Percentiles rank a stretch among this genome's conserved stretches.
phyloP scores from a whole-genome alignment of 2,329 filamentous ascomycete genomes.

The Claviceps arundinis region DNA sequence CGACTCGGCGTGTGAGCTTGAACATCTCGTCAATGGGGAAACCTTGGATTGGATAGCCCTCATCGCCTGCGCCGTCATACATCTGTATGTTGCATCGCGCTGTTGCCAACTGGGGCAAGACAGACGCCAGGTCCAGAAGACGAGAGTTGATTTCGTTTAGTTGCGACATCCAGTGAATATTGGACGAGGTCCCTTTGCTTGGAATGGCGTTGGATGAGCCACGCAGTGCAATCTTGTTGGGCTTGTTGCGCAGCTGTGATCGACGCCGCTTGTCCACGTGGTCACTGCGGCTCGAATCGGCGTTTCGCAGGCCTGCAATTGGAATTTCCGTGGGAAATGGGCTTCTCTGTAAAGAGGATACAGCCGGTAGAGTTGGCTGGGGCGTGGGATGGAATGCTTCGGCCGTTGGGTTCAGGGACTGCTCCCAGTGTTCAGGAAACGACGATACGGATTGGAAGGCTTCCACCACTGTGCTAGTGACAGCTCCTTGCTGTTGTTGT shows the following conservation, averaged over 20 bases:
- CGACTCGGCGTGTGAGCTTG: constrained; percentile 23
- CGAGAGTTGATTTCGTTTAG: constrained; percentile 25
- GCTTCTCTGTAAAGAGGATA: neutral
- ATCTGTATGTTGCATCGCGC: constrained; percentile 9
- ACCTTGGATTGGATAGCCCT: constrained; percentile 11
- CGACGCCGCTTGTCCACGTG: constrained; percentile 12
- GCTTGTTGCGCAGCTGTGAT: constrained; percentile 14
- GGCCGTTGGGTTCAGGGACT: constrained; percentile 6
- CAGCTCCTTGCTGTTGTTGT: constrained; percentile 12
- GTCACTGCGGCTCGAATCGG: neutral
- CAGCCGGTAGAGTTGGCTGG: neutral
- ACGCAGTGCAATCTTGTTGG: constrained; percentile 20
- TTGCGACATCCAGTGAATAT: constrained; percentile 25
- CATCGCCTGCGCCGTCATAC: constrained; percentile 6
- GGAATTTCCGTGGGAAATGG: neutral
- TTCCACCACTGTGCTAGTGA: constrained; percentile 9
- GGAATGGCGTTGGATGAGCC: constrained; percentile 11
- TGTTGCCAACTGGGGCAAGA: constrained; percentile 17
- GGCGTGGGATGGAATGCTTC: constrained; percentile 3
- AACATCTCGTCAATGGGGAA: constrained; percentile 30
- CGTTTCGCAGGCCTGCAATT: neutral
- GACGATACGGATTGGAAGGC: constrained; percentile 7
- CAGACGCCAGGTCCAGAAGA: constrained; percentile 23
- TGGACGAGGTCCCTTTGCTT: constrained; percentile 10
- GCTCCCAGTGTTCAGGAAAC: constrained; percentile 15